Percentiles rank a stretch among this genome's conserved stretches.
These are phyloP conservation scores for Vanilla planifolia DNA, from an alignment of 106 monocot genomes.

Conservation along the genomic window DNA sequence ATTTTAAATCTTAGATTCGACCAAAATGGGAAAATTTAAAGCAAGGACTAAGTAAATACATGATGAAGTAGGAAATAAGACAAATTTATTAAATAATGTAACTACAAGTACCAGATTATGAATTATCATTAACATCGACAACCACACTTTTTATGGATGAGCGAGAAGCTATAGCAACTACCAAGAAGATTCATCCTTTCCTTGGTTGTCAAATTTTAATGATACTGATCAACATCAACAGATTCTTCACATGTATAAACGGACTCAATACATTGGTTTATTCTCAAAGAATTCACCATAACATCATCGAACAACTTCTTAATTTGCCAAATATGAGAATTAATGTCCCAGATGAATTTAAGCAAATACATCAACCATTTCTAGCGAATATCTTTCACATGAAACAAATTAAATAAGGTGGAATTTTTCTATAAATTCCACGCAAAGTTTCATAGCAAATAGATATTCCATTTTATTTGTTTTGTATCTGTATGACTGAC, in stretches of 20 bases:
- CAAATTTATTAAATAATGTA: neutral
- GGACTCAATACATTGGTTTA: too few relatives aligned
- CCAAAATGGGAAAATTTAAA: neutral
- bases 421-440: too few relatives aligned
- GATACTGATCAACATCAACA: neutral
- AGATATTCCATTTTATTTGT: too few relatives aligned
- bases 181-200: conserved; percentile 1
- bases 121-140: neutral
- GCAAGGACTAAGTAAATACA: neutral
- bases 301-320: too few relatives aligned
- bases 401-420: too few relatives aligned
- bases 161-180: neutral
- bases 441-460: too few relatives aligned
- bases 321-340: neutral
- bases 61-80: neutral
- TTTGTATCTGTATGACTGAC: too few relatives aligned
- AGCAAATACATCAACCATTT: neutral
- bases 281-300: too few relatives aligned
- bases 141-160: neutral
- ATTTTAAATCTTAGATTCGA: neutral
- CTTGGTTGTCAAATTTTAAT: neutral
- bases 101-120: neutral
- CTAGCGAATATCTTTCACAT: too few relatives aligned
- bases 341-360: neutral
- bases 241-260: conserved; percentile 3